phyloP scores from a whole-genome alignment of 768 basidiomycete species.

The Saitozyma sp. region DNA sequence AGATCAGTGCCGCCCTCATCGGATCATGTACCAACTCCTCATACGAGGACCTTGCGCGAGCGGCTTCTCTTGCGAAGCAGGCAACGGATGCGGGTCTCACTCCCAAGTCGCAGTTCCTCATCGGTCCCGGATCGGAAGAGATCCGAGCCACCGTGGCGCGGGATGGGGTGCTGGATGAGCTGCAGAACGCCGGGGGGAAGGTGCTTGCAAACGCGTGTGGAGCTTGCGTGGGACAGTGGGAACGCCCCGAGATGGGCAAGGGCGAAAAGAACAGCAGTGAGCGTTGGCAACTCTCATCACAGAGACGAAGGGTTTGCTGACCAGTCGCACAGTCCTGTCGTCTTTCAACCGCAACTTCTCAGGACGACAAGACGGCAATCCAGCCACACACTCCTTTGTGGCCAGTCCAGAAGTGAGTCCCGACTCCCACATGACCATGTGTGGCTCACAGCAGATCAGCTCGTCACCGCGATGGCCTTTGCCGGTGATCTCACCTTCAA shows the following conservation, averaged over 20 bases:
- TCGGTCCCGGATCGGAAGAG: slow-evolving; percentile 24
- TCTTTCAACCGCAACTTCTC: slow-evolving; percentile 21
- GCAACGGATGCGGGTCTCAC: slow-evolving; percentile 4
- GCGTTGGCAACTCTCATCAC: background rate
- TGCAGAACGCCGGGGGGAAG: slow-evolving; percentile 11
- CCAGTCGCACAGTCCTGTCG: slow-evolving; percentile 11
- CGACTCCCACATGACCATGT: too few relatives aligned
- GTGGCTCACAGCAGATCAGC: slow-evolving; percentile 2
- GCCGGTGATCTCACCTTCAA: slow-evolving; percentile 15
- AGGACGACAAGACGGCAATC: slow-evolving; percentile 22
- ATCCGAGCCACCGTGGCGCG: slow-evolving; percentile 17
- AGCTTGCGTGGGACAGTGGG: slow-evolving; percentile 24
- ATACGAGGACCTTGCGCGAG: slow-evolving; percentile 20
- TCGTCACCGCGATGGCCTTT: slow-evolving; percentile 21
- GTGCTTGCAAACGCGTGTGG: slow-evolving; percentile 26
- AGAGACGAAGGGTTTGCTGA: too few relatives aligned
- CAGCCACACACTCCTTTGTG: slow-evolving; percentile 19
- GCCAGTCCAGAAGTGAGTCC: slow-evolving; percentile 17
- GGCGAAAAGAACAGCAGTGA: slow-evolving; percentile 12
- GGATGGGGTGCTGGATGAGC: slow-evolving; percentile 15
- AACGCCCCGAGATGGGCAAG: slow-evolving; percentile 11
- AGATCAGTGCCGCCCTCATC: slow-evolving; percentile 18
- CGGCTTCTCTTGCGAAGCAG: slow-evolving; percentile 18
- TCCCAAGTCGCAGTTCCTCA: slow-evolving; percentile 8
- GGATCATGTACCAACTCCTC: slow-evolving; percentile 28